Evolutionary conservation across 2,329 filamentous ascomycete species (phyloP), one percentile per base, ranked within the genome.

Genomic region (Rachicladosporium sp.): DNA sequence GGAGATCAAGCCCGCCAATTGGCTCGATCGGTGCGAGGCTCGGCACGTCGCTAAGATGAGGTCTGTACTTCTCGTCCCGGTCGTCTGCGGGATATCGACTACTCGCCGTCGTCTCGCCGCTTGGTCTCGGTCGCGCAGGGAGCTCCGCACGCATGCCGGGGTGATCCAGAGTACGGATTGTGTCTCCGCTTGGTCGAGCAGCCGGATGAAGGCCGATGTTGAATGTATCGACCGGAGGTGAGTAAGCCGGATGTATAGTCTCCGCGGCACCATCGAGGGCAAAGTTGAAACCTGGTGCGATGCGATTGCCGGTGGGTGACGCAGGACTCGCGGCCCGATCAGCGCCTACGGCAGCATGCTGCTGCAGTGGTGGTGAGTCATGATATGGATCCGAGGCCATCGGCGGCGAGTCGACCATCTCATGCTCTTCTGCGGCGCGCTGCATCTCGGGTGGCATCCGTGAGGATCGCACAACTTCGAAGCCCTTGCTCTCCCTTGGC

Each of bases 381-480:
- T 40, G 46, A 38, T 60, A 61, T 1, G 50, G 55, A 30, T 52
- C 50, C 11, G 54, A 43, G n/a, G 51, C 43, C 50, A 57, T 57
- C 2, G 46, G 43, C 29, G 57, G 56, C 23, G 49, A 54, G 5
- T 46, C 54, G 34, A 57, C 51, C 46, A 61, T 49, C 42, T 60
- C 57, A 33, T 58, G 44, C 23, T 50, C 52, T 10, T 52, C 51
- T 23, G 58, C 73, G 37, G 83, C 82, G 10, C 46, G 46, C n/a
- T 86, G 82, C 42, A 80, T 78, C 5, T 82, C 80, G 2, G 60
- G 63, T 7, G 87, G 87, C 67, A 91, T 87, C 40, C 88, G 76
- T 6, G 86, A 76, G 57, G 88, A 95, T 53, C 91, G 71, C 10
- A 98, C 89, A 4, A 98, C 91, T 59, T 96, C 91, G 50, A 98